Percentiles rank a stretch among this genome's conserved stretches.
Conservation (phyloP, 2,329 filamentous ascomycete genomes). For the Fusarium veterinarium region DNA sequence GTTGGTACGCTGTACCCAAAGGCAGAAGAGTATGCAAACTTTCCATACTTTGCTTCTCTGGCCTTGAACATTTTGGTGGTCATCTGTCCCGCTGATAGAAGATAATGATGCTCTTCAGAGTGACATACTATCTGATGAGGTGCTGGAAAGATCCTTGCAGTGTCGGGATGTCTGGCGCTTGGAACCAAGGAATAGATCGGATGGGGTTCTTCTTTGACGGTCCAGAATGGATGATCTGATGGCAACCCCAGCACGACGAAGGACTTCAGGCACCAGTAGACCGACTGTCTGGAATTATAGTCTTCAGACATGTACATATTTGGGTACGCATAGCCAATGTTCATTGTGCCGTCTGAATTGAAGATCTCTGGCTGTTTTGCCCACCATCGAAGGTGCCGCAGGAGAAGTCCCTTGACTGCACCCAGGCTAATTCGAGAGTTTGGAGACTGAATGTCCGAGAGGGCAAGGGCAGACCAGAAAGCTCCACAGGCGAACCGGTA, state of each 20-base stretch:
- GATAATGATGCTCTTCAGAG: slow-evolving; percentile 54
- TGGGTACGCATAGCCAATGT: slow-evolving; percentile 54
- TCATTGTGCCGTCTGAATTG: slow-evolving; percentile 60
- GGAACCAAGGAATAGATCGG: slow-evolving; percentile 5
- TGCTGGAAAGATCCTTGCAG: slow-evolving; percentile 14
- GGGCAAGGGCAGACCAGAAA: slow-evolving; percentile 59
- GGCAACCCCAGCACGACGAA: slow-evolving; percentile 56
- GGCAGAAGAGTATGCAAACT: slow-evolving; percentile 60
- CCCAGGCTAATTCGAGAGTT: slow-evolving; percentile 56
- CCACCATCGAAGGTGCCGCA: slow-evolving; percentile 65
- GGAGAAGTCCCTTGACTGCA: slow-evolving; percentile 60
- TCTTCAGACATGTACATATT: slow-evolving; percentile 62
- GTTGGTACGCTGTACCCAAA: slow-evolving; percentile 59
- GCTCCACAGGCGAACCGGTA: slow-evolving; percentile 64
- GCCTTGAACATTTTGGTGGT: slow-evolving; percentile 52
- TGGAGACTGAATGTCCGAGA: slow-evolving; percentile 53
- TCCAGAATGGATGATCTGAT: slow-evolving; percentile 58
- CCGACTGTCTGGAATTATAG: slow-evolving; percentile 67
- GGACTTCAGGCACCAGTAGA: slow-evolving; percentile 65
- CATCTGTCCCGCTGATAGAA: slow-evolving; percentile 55
- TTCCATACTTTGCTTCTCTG: slow-evolving; percentile 57
- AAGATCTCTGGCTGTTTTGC: slow-evolving; percentile 55
- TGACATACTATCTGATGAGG: slow-evolving; percentile 60
- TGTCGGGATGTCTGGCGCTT: not conserved
- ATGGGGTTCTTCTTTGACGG: slow-evolving; percentile 50